Conservation (phyloP, 768 basidiomycete genomes). For the Mycena rosella region DNA sequence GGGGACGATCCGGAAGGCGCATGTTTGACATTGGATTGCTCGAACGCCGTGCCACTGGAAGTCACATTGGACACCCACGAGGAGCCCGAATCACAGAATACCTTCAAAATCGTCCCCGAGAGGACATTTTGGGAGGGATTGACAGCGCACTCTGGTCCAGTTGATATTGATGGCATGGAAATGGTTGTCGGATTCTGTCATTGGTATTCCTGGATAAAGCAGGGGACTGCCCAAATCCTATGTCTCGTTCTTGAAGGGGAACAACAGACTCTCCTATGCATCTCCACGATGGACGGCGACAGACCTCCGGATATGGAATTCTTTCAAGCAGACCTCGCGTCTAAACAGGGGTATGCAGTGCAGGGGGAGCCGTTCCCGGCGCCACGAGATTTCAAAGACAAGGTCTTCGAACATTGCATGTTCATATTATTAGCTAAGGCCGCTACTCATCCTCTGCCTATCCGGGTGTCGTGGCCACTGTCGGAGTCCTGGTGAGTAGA, state of each 20-base stretch:
- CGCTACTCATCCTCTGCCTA: background rate
- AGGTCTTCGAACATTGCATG: background rate
- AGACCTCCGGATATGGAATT: background rate
- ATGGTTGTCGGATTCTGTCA: background rate
- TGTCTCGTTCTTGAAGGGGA: background rate
- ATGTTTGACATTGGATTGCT: background rate
- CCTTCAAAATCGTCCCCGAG: background rate
- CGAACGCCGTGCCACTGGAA: background rate
- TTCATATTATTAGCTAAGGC: background rate
- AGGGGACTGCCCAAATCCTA: background rate
- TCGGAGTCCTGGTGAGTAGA: background rate
- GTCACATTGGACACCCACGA: background rate
- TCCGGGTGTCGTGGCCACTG: background rate
- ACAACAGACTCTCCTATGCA: background rate
- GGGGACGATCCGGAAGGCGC: constrained; percentile 19
- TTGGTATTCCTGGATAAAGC: background rate
- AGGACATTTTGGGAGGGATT: background rate
- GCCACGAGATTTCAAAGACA: background rate
- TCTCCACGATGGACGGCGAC: background rate
- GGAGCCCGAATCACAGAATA: too few species aligned
- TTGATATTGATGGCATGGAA: background rate
- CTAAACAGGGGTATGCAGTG: background rate
- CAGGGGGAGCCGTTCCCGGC: background rate
- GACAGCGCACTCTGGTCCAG: background rate
- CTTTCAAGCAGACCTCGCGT: background rate